Evolutionary conservation across 2,329 filamentous ascomycete species (phyloP), one percentile per base, ranked within the genome.

Genomic region (Curvularia sp.): DNA sequence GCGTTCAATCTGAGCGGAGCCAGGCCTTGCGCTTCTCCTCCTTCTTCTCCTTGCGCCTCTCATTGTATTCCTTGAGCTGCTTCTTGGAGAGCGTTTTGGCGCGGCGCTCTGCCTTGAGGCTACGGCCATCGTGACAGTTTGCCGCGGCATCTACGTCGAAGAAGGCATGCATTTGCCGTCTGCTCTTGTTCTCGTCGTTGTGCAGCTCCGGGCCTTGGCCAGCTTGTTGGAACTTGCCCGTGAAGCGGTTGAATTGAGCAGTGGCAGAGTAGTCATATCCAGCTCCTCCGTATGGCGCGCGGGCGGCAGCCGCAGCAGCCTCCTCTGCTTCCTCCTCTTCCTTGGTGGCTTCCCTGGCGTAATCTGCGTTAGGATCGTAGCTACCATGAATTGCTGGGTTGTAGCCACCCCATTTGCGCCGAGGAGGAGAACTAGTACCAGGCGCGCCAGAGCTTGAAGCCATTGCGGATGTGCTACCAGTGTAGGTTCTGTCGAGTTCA

Each of bases 91-190:
- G 83, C 78, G 92, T 93, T 84, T 95, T 93, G 53, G 88, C 87
- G 57, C 90, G 88, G 54, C 95, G 85, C 81, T 99, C 95, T 1
- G 93, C 95, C 79, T 94, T 96, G 57, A 99, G 81, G 73, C 93
- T 97, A 57, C 89, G 86, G 1, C 95, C 95, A 68, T 97, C 89
- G 72, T 99, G 93, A 57, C 87, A 86, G 73, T 96, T 97, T 4
- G 93, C 94, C 3, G 93, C 93, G 4, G 93, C 91, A 76, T 98
- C 93, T 42, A 97, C 93, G 74, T 99, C 94, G 76, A 98, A 99
- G 79, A 89, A 98, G 39, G 93, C 91, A 73, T 91, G 91, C 90
- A 98, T 90, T 80, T 98, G 95, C 43, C 95, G 84, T 50, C 83
- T 84, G 59, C 89, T 89, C 82, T 97, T 97, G 73, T 92, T 90